A percentile compares a stretch with the other conserved stretches of the same genome.
phyloP scores from a whole-genome alignment of 1,284 basidiomycete genomes.

The Pseudozyma flocculosa region DNA sequence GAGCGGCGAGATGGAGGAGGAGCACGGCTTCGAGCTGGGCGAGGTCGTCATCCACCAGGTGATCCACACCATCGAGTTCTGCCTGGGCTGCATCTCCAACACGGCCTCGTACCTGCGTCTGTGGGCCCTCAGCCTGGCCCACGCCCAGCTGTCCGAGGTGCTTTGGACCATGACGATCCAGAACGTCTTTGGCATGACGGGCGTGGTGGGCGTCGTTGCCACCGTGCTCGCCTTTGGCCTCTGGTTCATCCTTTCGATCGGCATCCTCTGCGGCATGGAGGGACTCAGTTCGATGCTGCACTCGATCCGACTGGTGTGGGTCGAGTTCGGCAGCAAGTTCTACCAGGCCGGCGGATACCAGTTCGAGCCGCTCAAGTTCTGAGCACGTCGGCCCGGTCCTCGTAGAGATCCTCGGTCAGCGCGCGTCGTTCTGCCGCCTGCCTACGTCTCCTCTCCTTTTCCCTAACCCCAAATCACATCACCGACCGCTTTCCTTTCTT shows the following conservation, averaged over 20 bases:
- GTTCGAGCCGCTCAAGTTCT: conserved; percentile 52
- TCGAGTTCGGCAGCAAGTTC: conserved; percentile 95
- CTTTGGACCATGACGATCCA: conserved; percentile 58
- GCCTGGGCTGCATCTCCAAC: conserved; percentile 96
- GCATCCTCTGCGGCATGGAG: conserved; percentile 79
- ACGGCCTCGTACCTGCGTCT: conserved; percentile 98
- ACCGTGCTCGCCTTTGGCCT: conserved; percentile 70
- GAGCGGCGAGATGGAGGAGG: conserved; percentile 67
- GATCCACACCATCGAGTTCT: conserved; percentile 78
- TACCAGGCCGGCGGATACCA: conserved; percentile 82
- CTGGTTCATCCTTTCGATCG: conserved; percentile 81
- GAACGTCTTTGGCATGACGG: conserved; percentile 56
- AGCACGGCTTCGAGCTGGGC: conserved; percentile 73
- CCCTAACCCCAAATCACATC: no score
- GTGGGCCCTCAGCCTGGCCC: conserved; percentile 96
- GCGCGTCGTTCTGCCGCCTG: no score
- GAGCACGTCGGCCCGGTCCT: no score
- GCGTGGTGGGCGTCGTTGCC: conserved; percentile 64
- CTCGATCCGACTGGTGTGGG: conserved; percentile 95
- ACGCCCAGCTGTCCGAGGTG: conserved; percentile 96
- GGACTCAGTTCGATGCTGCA: conserved; percentile 78
- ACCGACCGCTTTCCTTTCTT: no score
- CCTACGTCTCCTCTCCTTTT: no score
- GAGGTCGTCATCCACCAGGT: conserved; percentile 95
- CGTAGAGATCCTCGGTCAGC: no score